Percentiles rank a stretch among this genome's conserved stretches.
phyloP scores from a whole-genome alignment of 2,329 filamentous ascomycete genomes.

The Emergomyces africanus region DNA sequence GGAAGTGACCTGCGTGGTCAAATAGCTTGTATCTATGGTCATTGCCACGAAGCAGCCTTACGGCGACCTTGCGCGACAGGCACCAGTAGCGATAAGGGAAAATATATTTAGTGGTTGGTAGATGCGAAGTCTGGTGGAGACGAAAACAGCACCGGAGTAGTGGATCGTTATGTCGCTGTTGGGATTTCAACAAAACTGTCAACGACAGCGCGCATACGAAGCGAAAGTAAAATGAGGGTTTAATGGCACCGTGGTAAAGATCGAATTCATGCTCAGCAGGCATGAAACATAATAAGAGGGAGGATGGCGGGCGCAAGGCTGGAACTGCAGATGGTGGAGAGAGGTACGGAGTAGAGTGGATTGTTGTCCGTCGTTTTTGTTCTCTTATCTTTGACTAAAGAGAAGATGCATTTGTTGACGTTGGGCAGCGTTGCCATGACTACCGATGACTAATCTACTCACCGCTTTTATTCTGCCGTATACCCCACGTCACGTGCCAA shows the following conservation, averaged over 20 bases:
- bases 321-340: background rate
- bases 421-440: constrained; percentile 19
- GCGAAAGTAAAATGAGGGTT: background rate
- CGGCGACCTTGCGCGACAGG: background rate
- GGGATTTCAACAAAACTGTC: background rate
- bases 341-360: background rate
- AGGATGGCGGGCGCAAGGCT: background rate
- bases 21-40: constrained; percentile 77
- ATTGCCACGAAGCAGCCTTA: constrained; percentile 14
- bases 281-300: background rate
- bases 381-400: background rate
- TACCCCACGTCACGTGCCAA: constrained; percentile 12
- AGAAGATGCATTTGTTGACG: constrained; percentile 18
- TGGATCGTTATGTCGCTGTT: background rate
- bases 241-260: background rate
- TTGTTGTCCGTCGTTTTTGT: background rate
- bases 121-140: background rate
- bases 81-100: background rate
- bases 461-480: constrained; percentile 20
- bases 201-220: background rate
- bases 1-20: constrained; percentile 87
- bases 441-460: constrained; percentile 23
- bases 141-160: background rate
- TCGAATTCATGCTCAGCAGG: background rate
- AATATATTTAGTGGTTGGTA: background rate